phyloP scores from a whole-genome alignment of 345 rosid species.

The Noccaea bulbosa region DNA sequence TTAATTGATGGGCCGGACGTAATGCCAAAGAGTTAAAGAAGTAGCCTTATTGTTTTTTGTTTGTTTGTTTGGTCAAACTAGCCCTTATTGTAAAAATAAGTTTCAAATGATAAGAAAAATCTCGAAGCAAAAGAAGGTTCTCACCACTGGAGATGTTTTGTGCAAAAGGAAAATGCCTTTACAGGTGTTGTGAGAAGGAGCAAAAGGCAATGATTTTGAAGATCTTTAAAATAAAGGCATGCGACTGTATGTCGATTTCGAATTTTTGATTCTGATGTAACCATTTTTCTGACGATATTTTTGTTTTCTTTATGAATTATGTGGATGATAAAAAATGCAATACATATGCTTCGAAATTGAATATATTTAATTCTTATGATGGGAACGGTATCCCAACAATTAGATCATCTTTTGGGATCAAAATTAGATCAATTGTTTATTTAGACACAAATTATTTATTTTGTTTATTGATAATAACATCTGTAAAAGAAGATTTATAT shows the following conservation, averaged over 20 bases:
- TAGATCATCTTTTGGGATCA: background rate
- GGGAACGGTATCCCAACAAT: constrained; percentile 8
- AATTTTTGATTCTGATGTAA: constrained; percentile 30
- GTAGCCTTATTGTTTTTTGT: no score
- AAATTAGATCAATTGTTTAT: background rate
- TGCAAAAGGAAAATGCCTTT: constrained; percentile 32
- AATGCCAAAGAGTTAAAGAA: background rate
- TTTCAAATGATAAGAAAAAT: background rate
- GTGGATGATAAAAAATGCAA: constrained; percentile 12
- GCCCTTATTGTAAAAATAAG: background rate
- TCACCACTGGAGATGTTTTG: no score
- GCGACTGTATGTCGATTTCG: constrained; percentile 21
- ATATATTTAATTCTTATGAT: background rate
- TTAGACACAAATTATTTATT: background rate
- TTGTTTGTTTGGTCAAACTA: background rate
- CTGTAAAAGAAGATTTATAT: no score
- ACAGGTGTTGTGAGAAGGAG: constrained; percentile 40
- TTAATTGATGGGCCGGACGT: background rate
- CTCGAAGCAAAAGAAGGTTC: background rate
- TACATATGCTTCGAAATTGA: background rate
- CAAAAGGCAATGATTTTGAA: constrained; percentile 20
- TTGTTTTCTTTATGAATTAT: constrained; percentile 15
- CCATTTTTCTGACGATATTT: constrained; percentile 10
- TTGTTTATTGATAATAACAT: background rate
- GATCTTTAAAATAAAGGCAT: constrained; percentile 26